Conservation (phyloP, 192 early-diverging fungal species). For the Backusella psychrophila region DNA sequence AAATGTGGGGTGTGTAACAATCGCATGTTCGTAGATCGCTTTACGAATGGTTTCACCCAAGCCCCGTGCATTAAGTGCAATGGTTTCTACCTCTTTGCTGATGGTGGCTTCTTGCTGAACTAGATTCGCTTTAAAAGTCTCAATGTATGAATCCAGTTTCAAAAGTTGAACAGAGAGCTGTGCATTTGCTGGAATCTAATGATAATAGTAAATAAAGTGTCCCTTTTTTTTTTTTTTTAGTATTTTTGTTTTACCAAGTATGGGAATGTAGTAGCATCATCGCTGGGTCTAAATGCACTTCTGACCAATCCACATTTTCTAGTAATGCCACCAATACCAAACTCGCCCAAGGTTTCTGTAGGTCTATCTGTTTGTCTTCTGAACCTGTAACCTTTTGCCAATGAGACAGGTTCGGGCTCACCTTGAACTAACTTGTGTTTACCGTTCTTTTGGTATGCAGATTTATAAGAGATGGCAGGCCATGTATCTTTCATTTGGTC, state of each 20-base stretch:
- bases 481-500: slow-evolving; percentile 47
- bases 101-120: not conserved
- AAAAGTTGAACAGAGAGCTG: slow-evolving; percentile 18
- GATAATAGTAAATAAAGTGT: not conserved
- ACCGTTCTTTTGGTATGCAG: not conserved
- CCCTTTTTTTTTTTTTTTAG: not conserved
- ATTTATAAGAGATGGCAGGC: slow-evolving; percentile 20
- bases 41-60: slow-evolving; percentile 36
- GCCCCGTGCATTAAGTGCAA: slow-evolving; percentile 2
- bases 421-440: not conserved
- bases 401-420: slow-evolving; percentile 23
- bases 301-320: slow-evolving; percentile 37
- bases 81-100: not conserved
- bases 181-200: slow-evolving; percentile 56
- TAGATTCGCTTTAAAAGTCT: not conserved
- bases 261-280: slow-evolving; percentile 56
- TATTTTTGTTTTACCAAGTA: slow-evolving; percentile 38
- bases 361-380: slow-evolving; percentile 32
- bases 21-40: slow-evolving; percentile 51
- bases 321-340: slow-evolving; percentile 42
- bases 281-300: slow-evolving; percentile 56
- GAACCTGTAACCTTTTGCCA: slow-evolving; percentile 44
- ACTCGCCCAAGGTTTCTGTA: slow-evolving; percentile 46
- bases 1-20: slow-evolving; percentile 46
- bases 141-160: slow-evolving; percentile 3